A percentile compares a stretch with the other conserved stretches of the same genome.
Conservation (phyloP, 1,284 basidiomycete genomes). For the Cutaneotrichosporon dermatis region DNA sequence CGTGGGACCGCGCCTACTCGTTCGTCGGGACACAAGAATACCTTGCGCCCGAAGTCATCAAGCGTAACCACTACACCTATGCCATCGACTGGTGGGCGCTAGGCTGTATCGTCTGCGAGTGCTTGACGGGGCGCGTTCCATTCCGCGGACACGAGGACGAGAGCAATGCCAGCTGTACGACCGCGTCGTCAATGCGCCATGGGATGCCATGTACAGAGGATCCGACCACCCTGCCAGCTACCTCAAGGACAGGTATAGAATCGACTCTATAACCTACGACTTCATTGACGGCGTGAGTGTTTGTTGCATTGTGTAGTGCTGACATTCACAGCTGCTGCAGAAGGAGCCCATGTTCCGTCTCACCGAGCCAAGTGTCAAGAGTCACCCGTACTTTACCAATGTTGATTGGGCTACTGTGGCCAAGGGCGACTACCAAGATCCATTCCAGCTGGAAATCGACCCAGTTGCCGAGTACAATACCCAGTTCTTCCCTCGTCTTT, state of each 20-base stretch:
- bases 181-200: conserved; percentile 29
- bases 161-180: conserved; percentile 22
- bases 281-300: conserved; percentile 67
- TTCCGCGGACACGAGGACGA: conserved; percentile 22
- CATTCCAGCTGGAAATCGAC: conserved; percentile 94
- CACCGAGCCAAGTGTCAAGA: conserved; percentile 78
- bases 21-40: conserved; percentile 74
- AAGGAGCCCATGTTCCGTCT: conserved; percentile 84
- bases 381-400: conserved; percentile 92
- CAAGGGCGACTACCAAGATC: conserved; percentile 56
- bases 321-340: conserved; percentile 68
- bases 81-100: conserved; percentile 98
- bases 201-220: conserved; percentile 35
- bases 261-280: conserved; percentile 92
- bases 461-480: conserved; percentile 90
- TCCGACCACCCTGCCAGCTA: conserved; percentile 11
- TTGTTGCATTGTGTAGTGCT: conserved; percentile 9
- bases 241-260: conserved; percentile 44
- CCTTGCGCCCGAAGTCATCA: conserved; percentile 84
- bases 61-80: conserved; percentile 83
- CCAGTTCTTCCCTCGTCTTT: conserved; percentile 95
- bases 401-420: conserved; percentile 53
- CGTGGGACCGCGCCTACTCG: conserved; percentile 23
- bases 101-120: conserved; percentile 95
- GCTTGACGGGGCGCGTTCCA: conserved; percentile 53